A percentile compares a stretch with the other conserved stretches of the same genome.
Evolutionary conservation across 2,329 filamentous ascomycete species (phyloP).

Genomic region (Fusarium sp.): DNA sequence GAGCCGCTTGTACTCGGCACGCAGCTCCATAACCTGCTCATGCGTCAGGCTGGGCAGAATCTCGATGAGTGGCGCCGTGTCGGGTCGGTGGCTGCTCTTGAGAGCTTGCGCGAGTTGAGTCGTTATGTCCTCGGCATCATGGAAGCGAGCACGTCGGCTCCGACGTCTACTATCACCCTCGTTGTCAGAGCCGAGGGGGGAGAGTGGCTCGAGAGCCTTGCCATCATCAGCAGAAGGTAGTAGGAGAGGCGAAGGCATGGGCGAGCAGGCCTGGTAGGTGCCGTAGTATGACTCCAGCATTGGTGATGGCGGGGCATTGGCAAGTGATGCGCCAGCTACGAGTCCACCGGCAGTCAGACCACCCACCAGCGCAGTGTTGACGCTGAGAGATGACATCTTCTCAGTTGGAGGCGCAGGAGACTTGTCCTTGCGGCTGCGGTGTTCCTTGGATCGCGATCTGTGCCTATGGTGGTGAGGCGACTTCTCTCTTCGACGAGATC

Average conservation of each 20-base stretch:
- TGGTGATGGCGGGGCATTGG: slow-evolving; percentile 76
- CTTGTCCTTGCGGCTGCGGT: slow-evolving; percentile 46
- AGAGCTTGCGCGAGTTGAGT: slow-evolving; percentile 78
- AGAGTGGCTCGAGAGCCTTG: slow-evolving; percentile 58
- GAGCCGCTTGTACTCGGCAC: slow-evolving; percentile 87
- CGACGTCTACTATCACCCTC: slow-evolving; percentile 55
- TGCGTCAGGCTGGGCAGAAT: slow-evolving; percentile 85
- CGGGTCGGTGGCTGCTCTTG: slow-evolving; percentile 68
- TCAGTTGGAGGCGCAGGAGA: slow-evolving; percentile 59
- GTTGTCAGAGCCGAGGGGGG: slow-evolving; percentile 60
- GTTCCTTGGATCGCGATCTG: slow-evolving; percentile 35
- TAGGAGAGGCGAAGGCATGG: slow-evolving; percentile 85
- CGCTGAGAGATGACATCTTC: slow-evolving; percentile 62
- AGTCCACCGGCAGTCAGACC: slow-evolving; percentile 37
- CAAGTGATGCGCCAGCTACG: slow-evolving; percentile 54
- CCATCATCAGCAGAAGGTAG: slow-evolving; percentile 61
- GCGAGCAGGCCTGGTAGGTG: slow-evolving; percentile 92
- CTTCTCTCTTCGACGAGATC: slow-evolving; percentile 40
- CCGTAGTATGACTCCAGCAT: slow-evolving; percentile 91
- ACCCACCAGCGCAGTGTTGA: slow-evolving; percentile 51
- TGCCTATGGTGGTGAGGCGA: slow-evolving; percentile 34
- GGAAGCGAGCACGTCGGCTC: slow-evolving; percentile 74
- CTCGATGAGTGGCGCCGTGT: slow-evolving; percentile 76
- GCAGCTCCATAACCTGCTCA: slow-evolving; percentile 85
- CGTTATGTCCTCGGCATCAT: slow-evolving; percentile 83